These are phyloP conservation scores for Westerdykella aurantiaca DNA, from an alignment of 2,329 filamentous ascomycete genomes.

Conservation along the genomic window DNA sequence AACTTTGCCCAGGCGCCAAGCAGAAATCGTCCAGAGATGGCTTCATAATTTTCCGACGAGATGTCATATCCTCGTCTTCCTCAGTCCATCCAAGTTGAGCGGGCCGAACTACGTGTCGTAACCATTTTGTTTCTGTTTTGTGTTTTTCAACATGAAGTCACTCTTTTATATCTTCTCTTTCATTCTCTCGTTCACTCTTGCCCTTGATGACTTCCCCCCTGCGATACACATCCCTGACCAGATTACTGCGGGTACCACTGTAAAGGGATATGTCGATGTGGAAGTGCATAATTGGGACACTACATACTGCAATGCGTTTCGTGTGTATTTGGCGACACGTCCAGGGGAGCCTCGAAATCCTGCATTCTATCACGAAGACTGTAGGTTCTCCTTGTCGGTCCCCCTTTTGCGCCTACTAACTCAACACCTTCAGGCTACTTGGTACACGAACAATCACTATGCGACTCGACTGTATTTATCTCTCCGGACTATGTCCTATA, in stretches of 20 bases:
- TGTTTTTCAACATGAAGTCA: neutral
- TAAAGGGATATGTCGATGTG: slow-evolving; percentile 6
- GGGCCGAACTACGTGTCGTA: too few relatives aligned
- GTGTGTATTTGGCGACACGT: slow-evolving; percentile 9
- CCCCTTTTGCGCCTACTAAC: neutral
- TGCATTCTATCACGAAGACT: slow-evolving; percentile 9
- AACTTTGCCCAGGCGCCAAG: too few relatives aligned
- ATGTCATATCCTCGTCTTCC: too few relatives aligned
- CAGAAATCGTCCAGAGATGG: too few relatives aligned
- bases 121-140: too few relatives aligned
- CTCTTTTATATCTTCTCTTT: neutral
- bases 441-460: slow-evolving; percentile 8
- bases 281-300: slow-evolving; percentile 7
- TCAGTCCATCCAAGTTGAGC: too few relatives aligned
- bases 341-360: slow-evolving; percentile 3
- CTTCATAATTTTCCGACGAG: too few relatives aligned
- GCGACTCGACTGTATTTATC: slow-evolving; percentile 7
- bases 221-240: slow-evolving; percentile 5
- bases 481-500: slow-evolving; percentile 3
- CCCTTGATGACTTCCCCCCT: too few relatives aligned
- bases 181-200: neutral
- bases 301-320: slow-evolving; percentile 4
- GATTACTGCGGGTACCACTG: slow-evolving; percentile 5
- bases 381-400: slow-evolving; percentile 1
- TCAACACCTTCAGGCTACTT: slow-evolving; percentile 6